Evolutionary conservation across 2,329 filamentous ascomycete genomes (phyloP).

Genomic region (Trichothecium sympodiale): DNA sequence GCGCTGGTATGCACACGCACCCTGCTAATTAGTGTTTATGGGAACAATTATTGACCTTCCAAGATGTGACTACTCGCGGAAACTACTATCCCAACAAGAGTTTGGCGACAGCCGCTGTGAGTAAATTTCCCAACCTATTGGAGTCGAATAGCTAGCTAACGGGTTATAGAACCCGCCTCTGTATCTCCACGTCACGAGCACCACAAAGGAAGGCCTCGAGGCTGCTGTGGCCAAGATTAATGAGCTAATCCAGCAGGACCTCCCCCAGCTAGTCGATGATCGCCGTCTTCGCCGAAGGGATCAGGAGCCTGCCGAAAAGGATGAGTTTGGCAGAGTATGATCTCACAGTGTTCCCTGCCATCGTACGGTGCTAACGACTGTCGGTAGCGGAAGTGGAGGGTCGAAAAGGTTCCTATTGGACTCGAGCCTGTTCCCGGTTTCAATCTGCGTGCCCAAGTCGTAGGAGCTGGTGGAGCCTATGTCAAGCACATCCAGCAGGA

Average conservation of each 20-base stretch:
- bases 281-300: constrained; percentile 80
- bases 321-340: constrained; percentile 78
- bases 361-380: constrained; percentile 6
- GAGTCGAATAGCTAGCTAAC: too few relatives aligned
- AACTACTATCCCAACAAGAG: constrained; percentile 95
- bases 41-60: constrained; percentile 44
- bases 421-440: constrained; percentile 90
- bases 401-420: constrained; percentile 84
- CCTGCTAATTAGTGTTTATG: constrained; percentile 33
- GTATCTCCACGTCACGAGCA: constrained; percentile 92
- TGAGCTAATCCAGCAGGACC: constrained; percentile 89
- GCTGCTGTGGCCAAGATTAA: constrained; percentile 80
- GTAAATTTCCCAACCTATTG: constrained; percentile 23
- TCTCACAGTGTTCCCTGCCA: not conserved
- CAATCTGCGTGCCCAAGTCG: constrained; percentile 91
- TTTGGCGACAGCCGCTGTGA: constrained; percentile 88
- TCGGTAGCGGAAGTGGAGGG: constrained; percentile 92
- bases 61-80: constrained; percentile 97
- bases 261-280: constrained; percentile 92
- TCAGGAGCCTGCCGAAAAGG: constrained; percentile 70
- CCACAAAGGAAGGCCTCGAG: constrained; percentile 82
- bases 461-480: constrained; percentile 86
- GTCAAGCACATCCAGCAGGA: constrained; percentile 98
- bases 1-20: constrained; percentile 80
- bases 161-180: constrained; percentile 69